These are phyloP conservation scores for Iberis amara DNA, from an alignment of 441 rosid genomes.

Conservation along the genomic window DNA sequence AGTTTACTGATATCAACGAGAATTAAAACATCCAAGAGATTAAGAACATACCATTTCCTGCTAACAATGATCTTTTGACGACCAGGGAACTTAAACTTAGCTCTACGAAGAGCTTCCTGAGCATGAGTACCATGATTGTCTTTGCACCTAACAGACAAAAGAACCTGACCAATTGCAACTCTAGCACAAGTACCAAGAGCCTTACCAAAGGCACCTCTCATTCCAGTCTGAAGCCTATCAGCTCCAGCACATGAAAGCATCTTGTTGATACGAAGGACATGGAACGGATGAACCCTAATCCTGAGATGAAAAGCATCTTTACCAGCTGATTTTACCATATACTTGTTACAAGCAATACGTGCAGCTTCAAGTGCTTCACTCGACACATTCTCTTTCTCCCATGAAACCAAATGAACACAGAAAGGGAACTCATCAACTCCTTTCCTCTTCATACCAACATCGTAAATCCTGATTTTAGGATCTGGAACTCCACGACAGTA, in stretches of 20 bases:
- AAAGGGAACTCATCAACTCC: conserved; percentile 89
- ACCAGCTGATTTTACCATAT: conserved; percentile 79
- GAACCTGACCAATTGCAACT: conserved; percentile 72
- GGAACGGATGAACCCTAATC: conserved; percentile 88
- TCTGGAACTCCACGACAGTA: no score
- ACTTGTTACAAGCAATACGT: conserved; percentile 88
- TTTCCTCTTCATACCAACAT: conserved; percentile 89
- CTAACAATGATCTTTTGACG: conserved; percentile 92
- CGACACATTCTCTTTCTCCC: conserved; percentile 89
- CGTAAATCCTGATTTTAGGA: conserved; percentile 80
- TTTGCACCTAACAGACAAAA: conserved; percentile 76
- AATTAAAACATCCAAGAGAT: no score
- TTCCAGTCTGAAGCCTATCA: conserved; percentile 89
- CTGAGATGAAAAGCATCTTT: conserved; percentile 89
- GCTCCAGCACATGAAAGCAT: conserved; percentile 98
- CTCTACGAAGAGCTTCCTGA: conserved; percentile 89
- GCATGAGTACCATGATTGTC: conserved; percentile 75
- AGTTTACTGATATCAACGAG: no score
- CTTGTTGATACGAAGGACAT: conserved; percentile 84
- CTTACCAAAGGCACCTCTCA: conserved; percentile 64
- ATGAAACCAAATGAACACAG: conserved; percentile 83
- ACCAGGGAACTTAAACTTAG: conserved; percentile 94
- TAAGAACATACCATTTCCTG: conserved; percentile 99
- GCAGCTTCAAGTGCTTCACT: conserved; percentile 94
- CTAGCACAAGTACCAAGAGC: conserved; percentile 59